Evolutionary conservation across 306 rosid species (phyloP).

Genomic region (Vachellia pachyceras): DNA sequence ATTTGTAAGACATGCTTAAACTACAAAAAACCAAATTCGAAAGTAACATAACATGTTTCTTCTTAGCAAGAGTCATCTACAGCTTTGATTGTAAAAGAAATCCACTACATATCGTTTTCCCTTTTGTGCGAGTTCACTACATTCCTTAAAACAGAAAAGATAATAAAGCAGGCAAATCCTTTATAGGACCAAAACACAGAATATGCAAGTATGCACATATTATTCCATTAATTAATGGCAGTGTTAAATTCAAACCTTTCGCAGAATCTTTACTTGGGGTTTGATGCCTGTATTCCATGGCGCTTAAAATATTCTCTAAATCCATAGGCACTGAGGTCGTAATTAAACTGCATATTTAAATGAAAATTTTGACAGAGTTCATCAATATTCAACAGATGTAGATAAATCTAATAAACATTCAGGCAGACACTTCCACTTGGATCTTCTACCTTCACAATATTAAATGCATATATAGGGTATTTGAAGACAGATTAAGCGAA

Average conservation of each 20-base stretch:
- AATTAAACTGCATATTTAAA: conserved; percentile 64
- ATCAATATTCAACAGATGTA: not conserved
- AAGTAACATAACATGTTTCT: not conserved
- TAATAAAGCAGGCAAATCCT: not conserved
- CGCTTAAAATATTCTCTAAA: conserved; percentile 95
- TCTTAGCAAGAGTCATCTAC: not conserved
- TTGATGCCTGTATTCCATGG: conserved; percentile 57
- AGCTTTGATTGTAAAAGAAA: not conserved
- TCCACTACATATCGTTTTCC: not conserved
- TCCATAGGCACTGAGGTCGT: conserved; percentile 81
- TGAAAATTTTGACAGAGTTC: conserved; percentile 17
- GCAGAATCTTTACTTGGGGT: conserved; percentile 43
- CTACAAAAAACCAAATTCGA: not conserved
- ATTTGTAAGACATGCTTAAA: not conserved
- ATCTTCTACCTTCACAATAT: not conserved
- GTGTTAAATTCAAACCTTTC: conserved; percentile 8
- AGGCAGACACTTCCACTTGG: not conserved
- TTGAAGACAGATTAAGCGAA: not conserved
- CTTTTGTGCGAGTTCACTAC: not conserved
- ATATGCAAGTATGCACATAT: not conserved
- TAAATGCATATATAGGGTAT: not conserved
- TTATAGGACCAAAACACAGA: not conserved
- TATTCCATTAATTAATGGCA: not conserved
- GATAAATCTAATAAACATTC: not conserved
- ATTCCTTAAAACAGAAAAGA: not conserved